Percentiles rank a stretch among this genome's conserved stretches.
These are phyloP conservation scores for Chaetomium tenue DNA, from an alignment of 495 filamentous ascomycete genomes.

Conservation along the genomic window DNA sequence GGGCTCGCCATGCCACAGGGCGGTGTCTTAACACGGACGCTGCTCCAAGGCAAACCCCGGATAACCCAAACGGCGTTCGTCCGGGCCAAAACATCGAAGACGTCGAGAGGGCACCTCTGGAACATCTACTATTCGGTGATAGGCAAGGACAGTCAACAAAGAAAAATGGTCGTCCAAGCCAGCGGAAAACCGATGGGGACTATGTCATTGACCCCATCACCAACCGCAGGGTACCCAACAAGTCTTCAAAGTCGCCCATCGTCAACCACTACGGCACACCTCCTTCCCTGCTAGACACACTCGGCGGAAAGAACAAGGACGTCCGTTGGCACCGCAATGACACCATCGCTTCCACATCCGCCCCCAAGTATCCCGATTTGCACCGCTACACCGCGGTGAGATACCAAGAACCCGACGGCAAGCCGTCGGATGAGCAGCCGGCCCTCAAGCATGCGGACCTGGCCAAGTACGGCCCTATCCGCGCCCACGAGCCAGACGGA, in stretches of 20 bases:
- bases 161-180: neutral
- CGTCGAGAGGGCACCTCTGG: slow-evolving; percentile 37
- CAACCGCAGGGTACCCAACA: slow-evolving; percentile 53
- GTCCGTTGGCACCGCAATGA: slow-evolving; percentile 32
- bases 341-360: slow-evolving; percentile 17
- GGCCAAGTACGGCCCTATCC: slow-evolving; percentile 25
- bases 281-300: slow-evolving; percentile 16
- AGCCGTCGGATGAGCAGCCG: slow-evolving; percentile 10
- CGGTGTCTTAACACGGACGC: slow-evolving; percentile 29
- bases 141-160: neutral
- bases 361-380: slow-evolving; percentile 29
- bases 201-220: slow-evolving; percentile 62
- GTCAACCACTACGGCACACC: slow-evolving; percentile 19
- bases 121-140: slow-evolving; percentile 37
- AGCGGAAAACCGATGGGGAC: slow-evolving; percentile 25
- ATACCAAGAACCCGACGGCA: slow-evolving; percentile 31
- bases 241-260: slow-evolving; percentile 5
- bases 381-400: slow-evolving; percentile 31
- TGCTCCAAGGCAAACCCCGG: slow-evolving; percentile 22
- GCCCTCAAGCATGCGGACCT: slow-evolving; percentile 24
- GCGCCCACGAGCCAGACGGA: slow-evolving; percentile 31
- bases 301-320: slow-evolving; percentile 19
- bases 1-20: slow-evolving; percentile 6
- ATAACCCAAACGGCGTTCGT: slow-evolving; percentile 36
- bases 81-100: slow-evolving; percentile 42